phyloP scores from a whole-genome alignment of 129 eudicot species.

The Dittrichia graveolens region DNA sequence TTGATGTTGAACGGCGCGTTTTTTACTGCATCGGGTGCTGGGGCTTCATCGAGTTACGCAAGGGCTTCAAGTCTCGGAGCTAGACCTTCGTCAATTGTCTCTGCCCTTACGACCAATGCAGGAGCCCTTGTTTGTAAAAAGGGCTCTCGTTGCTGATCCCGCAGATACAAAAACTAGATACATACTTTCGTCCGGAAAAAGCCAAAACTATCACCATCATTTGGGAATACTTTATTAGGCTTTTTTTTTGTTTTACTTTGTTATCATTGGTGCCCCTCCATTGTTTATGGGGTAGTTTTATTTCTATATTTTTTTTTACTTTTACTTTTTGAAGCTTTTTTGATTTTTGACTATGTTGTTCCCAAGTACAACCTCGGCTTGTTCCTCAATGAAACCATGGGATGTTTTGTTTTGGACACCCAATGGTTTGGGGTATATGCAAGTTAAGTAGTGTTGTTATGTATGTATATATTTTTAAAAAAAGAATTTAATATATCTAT shows the following conservation, averaged over 20 bases:
- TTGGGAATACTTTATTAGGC: constrained; percentile 34
- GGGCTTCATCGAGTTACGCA: constrained; percentile 62
- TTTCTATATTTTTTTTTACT: constrained; percentile 5
- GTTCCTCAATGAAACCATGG: constrained; percentile 31
- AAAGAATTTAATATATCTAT: constrained; percentile 1
- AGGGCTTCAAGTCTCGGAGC: constrained; percentile 77
- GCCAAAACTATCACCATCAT: constrained; percentile 18
- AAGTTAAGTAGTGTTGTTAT: constrained; percentile 61
- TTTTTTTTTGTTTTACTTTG: constrained; percentile 10
- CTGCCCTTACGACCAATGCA: constrained; percentile 48
- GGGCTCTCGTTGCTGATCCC: constrained; percentile 60
- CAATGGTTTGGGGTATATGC: constrained; percentile 36
- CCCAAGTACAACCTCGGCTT: constrained; percentile 69
- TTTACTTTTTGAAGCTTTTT: constrained; percentile 24
- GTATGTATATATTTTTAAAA: constrained; percentile 24
- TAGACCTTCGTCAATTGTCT: constrained; percentile 52
- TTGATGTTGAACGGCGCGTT: constrained; percentile 74
- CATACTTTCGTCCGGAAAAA: neutral
- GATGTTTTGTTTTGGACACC: constrained; percentile 32
- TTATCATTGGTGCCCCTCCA: constrained; percentile 1
- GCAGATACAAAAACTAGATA: neutral
- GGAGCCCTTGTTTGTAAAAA: constrained; percentile 59
- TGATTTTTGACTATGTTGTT: constrained; percentile 35
- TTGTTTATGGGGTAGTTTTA: constrained; percentile 22
- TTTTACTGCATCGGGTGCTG: constrained; percentile 61